Base-by-base conservation (phyloP, 176 grass and related monocot genomes). In the Carex littledalei region DNA sequence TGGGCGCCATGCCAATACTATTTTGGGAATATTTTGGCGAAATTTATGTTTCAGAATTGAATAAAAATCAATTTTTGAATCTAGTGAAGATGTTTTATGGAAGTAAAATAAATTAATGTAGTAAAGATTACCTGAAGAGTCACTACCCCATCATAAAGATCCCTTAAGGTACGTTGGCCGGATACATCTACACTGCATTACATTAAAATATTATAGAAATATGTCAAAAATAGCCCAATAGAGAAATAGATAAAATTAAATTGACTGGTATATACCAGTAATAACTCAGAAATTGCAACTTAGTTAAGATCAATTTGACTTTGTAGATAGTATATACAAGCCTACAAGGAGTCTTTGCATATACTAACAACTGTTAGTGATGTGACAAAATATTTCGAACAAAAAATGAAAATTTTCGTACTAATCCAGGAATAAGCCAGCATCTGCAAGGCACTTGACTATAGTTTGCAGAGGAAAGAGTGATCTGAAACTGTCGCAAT, bases 401-500 rank as follows among this genome's bases (percentile, higher is more conserved):
- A 45, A 34, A 21, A 21, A 54, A 78, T 8, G 35, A 35, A 68
- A 66, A 4, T 50, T 21, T 69, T 45, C 95, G 78, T 90, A 98
- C 95, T 81, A 86, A 85, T 98, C 84, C 31, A 95, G 26, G 87
- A 98, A 98, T 85, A 89, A 94, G 37, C 95, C 95, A 47, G 91
- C 95, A 90, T 98, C 95, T 45, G 95, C 85, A 78, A 94, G 69
- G 65, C 95, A 98, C 60, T 98, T 98, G 82, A 93, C 95, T n/a
- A 39, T 85, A 74, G 92, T 89, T 32, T 62, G 49, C 11, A 79
- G 13, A 77, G 93, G 93, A 83, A 98, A 86, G 43, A 98, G 77
- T 63, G 82, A 85, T 12, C 54, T 83, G 66, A 98, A 98, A 52
- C 9, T 85, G 14, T 98, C 95, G 76, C 95, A 98, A 72, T 98